phyloP scores from a whole-genome alignment of 441 rosid genomes.

The Populus hybrid region DNA sequence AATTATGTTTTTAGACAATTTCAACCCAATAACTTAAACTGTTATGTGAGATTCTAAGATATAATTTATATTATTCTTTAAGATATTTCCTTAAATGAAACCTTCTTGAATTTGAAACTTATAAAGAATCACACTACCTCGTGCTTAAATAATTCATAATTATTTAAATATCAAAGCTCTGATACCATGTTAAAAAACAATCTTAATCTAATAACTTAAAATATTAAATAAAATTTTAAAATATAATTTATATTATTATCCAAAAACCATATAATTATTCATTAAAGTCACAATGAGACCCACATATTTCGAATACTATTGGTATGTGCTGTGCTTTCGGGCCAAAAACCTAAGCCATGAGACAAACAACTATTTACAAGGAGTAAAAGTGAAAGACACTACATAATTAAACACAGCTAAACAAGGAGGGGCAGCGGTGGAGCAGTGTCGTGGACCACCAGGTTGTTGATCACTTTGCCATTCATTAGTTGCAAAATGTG shows the following conservation, averaged over 20 bases:
- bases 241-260: too few species aligned
- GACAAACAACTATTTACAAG: background rate
- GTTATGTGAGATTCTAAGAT: too few species aligned
- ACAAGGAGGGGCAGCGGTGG: background rate
- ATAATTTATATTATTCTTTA: too few species aligned
- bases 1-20: too few species aligned
- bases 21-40: too few species aligned
- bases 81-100: fast-evolving
- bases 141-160: fast-evolving
- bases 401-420: background rate
- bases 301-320: background rate
- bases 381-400: background rate
- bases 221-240: fast-evolving
- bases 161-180: fast-evolving
- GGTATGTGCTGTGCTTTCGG: background rate
- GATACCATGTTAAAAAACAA: fast-evolving
- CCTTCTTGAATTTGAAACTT: fast-evolving
- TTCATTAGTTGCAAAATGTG: background rate
- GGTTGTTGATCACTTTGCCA: background rate
- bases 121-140: fast-evolving
- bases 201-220: too few species aligned
- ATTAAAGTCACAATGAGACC: background rate
- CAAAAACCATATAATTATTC: background rate
- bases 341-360: background rate
- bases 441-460: background rate